Evolutionary conservation across 257 asterid genomes (phyloP).

Genomic region (Rhazya stricta): DNA sequence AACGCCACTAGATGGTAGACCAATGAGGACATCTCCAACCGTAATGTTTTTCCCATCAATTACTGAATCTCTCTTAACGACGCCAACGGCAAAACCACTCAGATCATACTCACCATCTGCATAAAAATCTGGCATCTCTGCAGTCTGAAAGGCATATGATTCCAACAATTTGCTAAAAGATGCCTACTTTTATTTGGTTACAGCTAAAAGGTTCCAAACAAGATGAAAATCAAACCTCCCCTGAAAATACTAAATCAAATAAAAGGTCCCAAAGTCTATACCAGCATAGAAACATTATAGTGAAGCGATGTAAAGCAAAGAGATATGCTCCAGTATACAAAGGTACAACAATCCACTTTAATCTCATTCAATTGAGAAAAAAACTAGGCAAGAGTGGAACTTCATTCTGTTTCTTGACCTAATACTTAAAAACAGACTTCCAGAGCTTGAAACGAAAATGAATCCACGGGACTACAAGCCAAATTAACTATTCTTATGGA

Average conservation of each 20-base stretch:
- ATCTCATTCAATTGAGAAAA: background rate
- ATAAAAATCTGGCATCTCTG: slow-evolving; percentile 97
- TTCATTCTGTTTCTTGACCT: background rate
- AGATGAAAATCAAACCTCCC: background rate
- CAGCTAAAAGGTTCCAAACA: background rate
- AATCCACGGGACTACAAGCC: background rate
- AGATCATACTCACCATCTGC: slow-evolving; percentile 91
- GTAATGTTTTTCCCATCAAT: slow-evolving; percentile 71
- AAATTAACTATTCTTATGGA: background rate
- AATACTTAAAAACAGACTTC: background rate
- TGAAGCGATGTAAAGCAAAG: background rate
- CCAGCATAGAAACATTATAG: background rate
- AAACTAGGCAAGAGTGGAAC: background rate
- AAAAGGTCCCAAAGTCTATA: no score
- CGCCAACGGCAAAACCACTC: slow-evolving; percentile 93
- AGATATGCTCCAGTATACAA: background rate
- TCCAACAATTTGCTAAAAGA: background rate
- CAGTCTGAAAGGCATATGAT: slow-evolving; percentile 55
- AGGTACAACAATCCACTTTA: background rate
- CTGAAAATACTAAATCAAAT: background rate
- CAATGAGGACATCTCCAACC: slow-evolving; percentile 76
- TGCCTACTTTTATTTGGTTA: background rate
- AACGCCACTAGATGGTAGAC: slow-evolving; percentile 95
- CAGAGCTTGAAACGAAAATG: background rate
- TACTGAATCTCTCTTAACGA: slow-evolving; percentile 66